A percentile compares a stretch with the other conserved stretches of the same genome.
These are phyloP conservation scores for Globisporangium camurandrum DNA, from an alignment of 352 stramenopile species.

Conservation along the genomic window DNA sequence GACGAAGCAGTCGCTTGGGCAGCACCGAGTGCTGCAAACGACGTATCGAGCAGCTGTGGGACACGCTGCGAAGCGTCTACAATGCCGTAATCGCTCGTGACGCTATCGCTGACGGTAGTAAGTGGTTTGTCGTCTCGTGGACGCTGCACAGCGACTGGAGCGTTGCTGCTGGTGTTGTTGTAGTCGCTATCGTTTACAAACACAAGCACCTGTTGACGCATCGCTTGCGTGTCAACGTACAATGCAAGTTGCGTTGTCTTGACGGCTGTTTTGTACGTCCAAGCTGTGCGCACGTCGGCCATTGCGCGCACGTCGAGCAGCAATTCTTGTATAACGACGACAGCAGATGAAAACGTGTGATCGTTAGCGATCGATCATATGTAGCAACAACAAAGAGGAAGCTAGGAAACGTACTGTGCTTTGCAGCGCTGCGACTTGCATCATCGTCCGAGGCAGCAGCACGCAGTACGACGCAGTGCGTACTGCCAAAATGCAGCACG, in stretches of 20 bases:
- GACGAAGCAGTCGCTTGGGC: slow-evolving; percentile 27
- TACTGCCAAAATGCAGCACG: slow-evolving; percentile 20
- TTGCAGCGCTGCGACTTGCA: not conserved
- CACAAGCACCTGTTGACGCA: slow-evolving; percentile 17
- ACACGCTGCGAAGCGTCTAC: not conserved
- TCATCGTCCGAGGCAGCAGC: not conserved
- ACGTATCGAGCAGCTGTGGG: slow-evolving; percentile 25
- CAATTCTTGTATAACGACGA: slow-evolving; percentile 7
- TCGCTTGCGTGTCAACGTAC: slow-evolving; percentile 27
- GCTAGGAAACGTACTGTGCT: slow-evolving; percentile 9
- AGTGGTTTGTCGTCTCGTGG: too few species aligned
- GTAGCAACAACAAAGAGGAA: not conserved
- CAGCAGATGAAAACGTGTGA: not conserved
- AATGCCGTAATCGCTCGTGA: not conserved
- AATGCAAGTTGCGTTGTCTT: slow-evolving; percentile 26
- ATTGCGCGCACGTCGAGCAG: slow-evolving; percentile 32
- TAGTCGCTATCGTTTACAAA: slow-evolving; percentile 3
- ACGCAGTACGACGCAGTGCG: slow-evolving; percentile 20
- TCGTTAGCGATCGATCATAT: not conserved
- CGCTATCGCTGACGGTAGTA: not conserved
- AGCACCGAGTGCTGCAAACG: slow-evolving; percentile 28
- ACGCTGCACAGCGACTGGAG: not conserved
- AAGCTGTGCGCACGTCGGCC: slow-evolving; percentile 25
- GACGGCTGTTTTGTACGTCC: slow-evolving; percentile 36
- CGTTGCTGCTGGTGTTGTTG: not conserved